These are phyloP conservation scores for Dactylellina parvicollis DNA, from an alignment of 2,329 filamentous ascomycete genomes.

Conservation along the genomic window DNA sequence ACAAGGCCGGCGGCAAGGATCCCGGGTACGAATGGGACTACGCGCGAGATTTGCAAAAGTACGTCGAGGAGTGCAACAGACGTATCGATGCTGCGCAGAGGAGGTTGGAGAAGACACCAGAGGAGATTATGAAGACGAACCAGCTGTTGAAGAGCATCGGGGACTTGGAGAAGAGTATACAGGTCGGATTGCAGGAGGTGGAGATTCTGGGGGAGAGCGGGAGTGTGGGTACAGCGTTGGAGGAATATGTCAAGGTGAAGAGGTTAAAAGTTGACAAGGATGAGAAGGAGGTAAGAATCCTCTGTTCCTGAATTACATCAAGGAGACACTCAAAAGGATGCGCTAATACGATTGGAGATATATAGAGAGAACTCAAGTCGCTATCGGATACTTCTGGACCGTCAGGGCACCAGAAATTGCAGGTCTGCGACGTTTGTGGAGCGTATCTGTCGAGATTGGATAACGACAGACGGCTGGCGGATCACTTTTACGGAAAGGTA, in stretches of 20 bases:
- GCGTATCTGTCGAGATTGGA: slow-evolving; percentile 92
- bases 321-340: not conserved
- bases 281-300: slow-evolving; percentile 64
- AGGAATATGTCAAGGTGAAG: slow-evolving; percentile 86
- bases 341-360: slow-evolving; percentile 60
- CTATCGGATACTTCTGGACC: slow-evolving; percentile 92
- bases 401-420: slow-evolving; percentile 94
- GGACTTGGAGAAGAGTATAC: slow-evolving; percentile 80
- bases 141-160: slow-evolving; percentile 84
- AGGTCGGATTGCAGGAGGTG: slow-evolving; percentile 84
- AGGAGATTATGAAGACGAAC: slow-evolving; percentile 96
- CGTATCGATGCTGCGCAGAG: slow-evolving; percentile 91
- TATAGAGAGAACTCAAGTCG: slow-evolving; percentile 85
- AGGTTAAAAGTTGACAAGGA: slow-evolving; percentile 82
- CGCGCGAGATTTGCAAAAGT: slow-evolving; percentile 92
- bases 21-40: slow-evolving; percentile 97
- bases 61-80: slow-evolving; percentile 95
- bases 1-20: slow-evolving; percentile 59
- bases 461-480: slow-evolving; percentile 90
- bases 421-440: slow-evolving; percentile 98
- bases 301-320: not conserved
- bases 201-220: slow-evolving; percentile 83
- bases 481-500: slow-evolving; percentile 94
- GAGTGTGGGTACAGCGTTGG: slow-evolving; percentile 81
- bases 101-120: slow-evolving; percentile 92